Conservation (phyloP, 352 stramenopile genomes). For the Phytophthora parvispora region DNA sequence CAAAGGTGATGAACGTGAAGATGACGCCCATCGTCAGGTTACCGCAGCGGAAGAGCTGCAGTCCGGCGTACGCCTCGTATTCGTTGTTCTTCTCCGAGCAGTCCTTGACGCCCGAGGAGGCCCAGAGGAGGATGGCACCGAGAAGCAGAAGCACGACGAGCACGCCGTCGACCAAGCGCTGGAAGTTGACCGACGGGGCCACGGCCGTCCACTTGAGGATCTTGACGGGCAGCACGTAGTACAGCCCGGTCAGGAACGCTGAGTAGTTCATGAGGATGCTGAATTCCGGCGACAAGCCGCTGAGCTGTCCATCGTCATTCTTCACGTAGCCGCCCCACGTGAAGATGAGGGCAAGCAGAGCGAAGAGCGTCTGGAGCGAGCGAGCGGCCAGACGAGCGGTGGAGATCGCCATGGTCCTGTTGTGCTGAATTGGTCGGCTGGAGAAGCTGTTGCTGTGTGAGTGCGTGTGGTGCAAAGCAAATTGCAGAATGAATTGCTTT, state of each 20-base stretch:
- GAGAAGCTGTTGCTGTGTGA: background rate
- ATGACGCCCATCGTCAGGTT: conserved; percentile 37
- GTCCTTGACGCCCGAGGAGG: conserved; percentile 40
- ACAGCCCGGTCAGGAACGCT: conserved; percentile 62
- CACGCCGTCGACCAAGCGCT: conserved; percentile 26
- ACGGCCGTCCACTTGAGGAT: conserved; percentile 56
- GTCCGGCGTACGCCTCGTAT: conserved; percentile 27
- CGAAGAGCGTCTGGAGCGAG: conserved; percentile 24
- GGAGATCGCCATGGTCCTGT: conserved; percentile 25
- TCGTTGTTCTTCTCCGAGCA: conserved; percentile 37
- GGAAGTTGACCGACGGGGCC: conserved; percentile 21
- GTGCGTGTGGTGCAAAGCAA: conserved; percentile 20
- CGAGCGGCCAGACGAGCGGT: conserved; percentile 31
- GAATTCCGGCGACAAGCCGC: conserved; percentile 22
- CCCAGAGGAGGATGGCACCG: conserved; percentile 32
- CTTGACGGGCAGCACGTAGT: conserved; percentile 85
- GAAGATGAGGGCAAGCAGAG: conserved; percentile 31
- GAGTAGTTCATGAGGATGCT: conserved; percentile 72
- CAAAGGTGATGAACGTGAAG: conserved; percentile 35
- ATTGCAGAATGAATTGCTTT: conserved; percentile 33
- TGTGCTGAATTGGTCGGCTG: background rate
- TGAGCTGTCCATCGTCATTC: conserved; percentile 23
- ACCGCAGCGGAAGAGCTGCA: conserved; percentile 28
- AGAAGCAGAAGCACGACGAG: conserved; percentile 25
- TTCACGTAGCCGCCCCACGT: conserved; percentile 38